These are phyloP conservation scores for Alloascoidea africana DNA, from an alignment of 805 yeast species.

Conservation along the genomic window DNA sequence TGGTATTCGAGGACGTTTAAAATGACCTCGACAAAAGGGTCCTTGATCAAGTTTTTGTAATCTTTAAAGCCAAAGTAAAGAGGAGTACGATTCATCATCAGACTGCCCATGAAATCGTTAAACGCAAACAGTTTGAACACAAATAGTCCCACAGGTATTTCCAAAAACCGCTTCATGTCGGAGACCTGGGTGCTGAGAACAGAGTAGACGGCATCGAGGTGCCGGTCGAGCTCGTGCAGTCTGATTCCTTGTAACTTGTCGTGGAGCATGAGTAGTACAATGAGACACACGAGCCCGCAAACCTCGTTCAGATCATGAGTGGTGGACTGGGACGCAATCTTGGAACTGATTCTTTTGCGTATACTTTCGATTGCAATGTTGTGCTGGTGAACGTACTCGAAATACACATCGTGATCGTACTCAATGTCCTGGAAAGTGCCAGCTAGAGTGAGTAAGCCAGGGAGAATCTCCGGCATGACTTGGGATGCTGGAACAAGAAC, in stretches of 20 bases:
- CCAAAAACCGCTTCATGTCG: background rate
- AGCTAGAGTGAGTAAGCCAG: background rate
- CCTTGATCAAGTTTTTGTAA: background rate
- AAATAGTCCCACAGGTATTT: background rate
- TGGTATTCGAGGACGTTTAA: background rate
- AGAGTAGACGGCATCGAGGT: constrained; percentile 1
- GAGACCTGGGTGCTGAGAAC: background rate
- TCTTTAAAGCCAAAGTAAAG: background rate
- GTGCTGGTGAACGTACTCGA: constrained; percentile 1
- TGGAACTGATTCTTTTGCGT: background rate
- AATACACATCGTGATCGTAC: background rate
- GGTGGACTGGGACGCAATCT: too few relatives aligned
- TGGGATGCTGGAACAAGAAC: background rate
- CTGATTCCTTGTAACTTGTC: constrained; percentile 1
- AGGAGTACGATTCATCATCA: background rate
- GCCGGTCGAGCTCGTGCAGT: background rate
- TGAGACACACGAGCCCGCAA: background rate
- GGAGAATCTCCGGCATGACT: background rate
- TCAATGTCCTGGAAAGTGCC: background rate
- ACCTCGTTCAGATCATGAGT: background rate
- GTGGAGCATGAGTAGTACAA: background rate
- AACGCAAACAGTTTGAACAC: background rate
- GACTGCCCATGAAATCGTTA: background rate
- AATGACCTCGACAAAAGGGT: background rate
- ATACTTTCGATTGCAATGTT: background rate